phyloP scores from a whole-genome alignment of 352 stramenopile species.

The Phytophthora colocasiae region DNA sequence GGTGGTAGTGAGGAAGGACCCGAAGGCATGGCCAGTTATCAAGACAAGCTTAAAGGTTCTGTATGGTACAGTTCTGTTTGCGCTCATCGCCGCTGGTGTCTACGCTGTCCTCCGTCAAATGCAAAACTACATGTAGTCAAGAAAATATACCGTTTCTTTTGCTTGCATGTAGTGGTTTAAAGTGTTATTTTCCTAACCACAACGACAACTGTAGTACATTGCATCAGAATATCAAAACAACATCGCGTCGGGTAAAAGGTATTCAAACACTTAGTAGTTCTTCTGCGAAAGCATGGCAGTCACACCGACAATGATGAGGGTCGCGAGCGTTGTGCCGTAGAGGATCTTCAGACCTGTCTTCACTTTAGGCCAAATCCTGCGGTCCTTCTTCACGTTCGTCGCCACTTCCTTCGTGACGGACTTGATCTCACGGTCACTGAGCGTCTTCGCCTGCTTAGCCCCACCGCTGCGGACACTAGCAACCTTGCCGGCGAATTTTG shows the following conservation, averaged over 20 bases:
- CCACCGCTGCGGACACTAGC: not conserved
- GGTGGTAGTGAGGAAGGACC: slow-evolving; percentile 6
- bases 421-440: slow-evolving; percentile 12
- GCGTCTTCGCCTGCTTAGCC: not conserved
- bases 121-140: not conserved
- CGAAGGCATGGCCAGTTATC: slow-evolving; percentile 3
- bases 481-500: not conserved
- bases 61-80: slow-evolving; percentile 1
- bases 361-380: slow-evolving; percentile 6
- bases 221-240: no score
- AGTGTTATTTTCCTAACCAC: no score
- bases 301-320: slow-evolving; percentile 13
- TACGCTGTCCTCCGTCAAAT: slow-evolving; percentile 1
- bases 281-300: slow-evolving; percentile 10
- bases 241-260: no score
- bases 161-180: no score
- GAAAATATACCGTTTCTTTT: no score
- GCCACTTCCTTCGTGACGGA: slow-evolving; percentile 1
- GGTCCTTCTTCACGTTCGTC: slow-evolving; percentile 20
- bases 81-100: slow-evolving; percentile 7
- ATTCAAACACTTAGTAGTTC: no score
- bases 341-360: slow-evolving; percentile 13
- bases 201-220: no score
- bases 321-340: slow-evolving; percentile 10
- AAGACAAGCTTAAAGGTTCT: slow-evolving; percentile 12